Percentiles rank a stretch among this genome's conserved stretches.
Evolutionary conservation across 176 grass and related monocot species (phyloP).

Genomic region (Microstegium vimineum): DNA sequence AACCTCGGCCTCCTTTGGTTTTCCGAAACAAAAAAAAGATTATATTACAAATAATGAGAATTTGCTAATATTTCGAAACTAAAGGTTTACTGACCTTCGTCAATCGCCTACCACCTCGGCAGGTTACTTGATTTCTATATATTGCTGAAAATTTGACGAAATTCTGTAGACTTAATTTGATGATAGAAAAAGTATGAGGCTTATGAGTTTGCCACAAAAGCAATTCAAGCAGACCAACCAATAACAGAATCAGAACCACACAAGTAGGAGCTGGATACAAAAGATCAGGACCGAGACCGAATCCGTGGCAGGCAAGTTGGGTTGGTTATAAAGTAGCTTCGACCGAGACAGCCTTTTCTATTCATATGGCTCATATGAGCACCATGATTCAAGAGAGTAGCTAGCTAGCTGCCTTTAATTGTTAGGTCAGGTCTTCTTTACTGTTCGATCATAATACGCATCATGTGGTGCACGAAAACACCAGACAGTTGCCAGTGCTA

Average conservation of each 20-base stretch:
- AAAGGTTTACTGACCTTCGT: no score
- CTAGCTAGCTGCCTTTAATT: not conserved
- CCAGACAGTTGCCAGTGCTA: not conserved
- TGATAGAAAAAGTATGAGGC: not conserved
- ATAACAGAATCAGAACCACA: no score
- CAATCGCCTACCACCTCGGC: no score
- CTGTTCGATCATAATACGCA: not conserved
- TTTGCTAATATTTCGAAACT: no score
- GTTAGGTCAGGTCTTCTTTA: not conserved
- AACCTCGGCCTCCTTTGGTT: no score
- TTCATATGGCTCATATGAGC: not conserved
- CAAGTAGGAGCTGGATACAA: not conserved
- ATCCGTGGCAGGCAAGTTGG: slow-evolving; percentile 12
- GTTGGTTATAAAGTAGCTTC: not conserved
- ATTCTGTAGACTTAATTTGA: no score
- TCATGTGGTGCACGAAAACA: not conserved
- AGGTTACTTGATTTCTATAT: no score
- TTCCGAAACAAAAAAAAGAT: no score
- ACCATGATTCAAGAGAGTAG: not conserved
- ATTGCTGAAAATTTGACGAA: no score
- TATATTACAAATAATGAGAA: no score
- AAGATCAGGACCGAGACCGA: not conserved
- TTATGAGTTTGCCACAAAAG: not conserved
- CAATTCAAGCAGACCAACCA: not conserved
- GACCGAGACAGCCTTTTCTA: not conserved